Evolutionary conservation across 768 basidiomycete species (phyloP), one percentile per base, ranked within the genome.

Genomic region (Pleurotus pulmonarius): DNA sequence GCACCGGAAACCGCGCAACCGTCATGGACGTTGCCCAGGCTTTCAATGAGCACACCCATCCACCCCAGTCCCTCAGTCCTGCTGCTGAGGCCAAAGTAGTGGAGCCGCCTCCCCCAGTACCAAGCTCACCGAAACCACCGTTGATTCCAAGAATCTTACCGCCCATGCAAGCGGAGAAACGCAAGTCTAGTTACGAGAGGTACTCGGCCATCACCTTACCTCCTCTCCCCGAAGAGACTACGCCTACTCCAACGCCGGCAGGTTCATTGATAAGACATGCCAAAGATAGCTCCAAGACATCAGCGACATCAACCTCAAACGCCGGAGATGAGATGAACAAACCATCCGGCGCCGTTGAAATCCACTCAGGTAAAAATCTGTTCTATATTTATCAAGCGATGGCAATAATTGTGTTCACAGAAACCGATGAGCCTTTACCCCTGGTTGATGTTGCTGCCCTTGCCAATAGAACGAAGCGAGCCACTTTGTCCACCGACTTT

Each of bases 11-110:
- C 52, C 74, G 90, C 58, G 82, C 86, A 16, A 82, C 83, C 12
- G 88, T 84, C 20, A 91, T 92, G 90, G 88, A 92, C 41, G 82
- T 92, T 9, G 88, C 87, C 2, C 86, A 85, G 65, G 79, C 81
- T 7, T 65, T 90, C 54, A 74, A 66, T 34, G 54, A 55, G 24
- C 54, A 55, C n/a, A 47, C 40, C 40, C 54, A 9, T 46, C 29
- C 51, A 22, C 38, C 13, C 39, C 57, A 29, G 16, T 13, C 11
- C 39, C 52, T 34, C 34, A 53, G 49, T 37, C 58, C 24, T 29
- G 29, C 20, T 20, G 64, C 34, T 55, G 46, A 57, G 52, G 58
- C 52, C 18, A 55, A 37, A 39, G 63, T 6, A 48, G 41, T 43
- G 37, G 59, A 45, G 16, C 43, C 56, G 48, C 57, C 46, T 38